These are phyloP conservation scores for Claviceps africana DNA, from an alignment of 2,329 filamentous ascomycete genomes.

Conservation along the genomic window DNA sequence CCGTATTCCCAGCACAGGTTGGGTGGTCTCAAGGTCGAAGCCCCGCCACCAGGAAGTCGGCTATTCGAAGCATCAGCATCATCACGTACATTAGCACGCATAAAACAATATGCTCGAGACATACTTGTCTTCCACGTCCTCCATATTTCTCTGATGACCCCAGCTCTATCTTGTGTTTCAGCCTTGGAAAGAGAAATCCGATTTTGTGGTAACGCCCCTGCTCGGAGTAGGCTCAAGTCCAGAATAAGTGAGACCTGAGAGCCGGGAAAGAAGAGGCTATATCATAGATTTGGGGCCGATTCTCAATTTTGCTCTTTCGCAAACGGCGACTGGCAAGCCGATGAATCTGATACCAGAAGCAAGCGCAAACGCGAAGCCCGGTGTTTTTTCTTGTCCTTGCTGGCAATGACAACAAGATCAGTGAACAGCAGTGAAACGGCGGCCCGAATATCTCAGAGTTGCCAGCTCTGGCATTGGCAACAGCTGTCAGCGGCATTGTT, in stretches of 20 bases:
- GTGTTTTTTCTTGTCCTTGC: too few relatives aligned
- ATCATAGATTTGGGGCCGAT: background rate
- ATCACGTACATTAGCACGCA: background rate
- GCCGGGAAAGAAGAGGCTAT: background rate
- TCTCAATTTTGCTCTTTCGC: background rate
- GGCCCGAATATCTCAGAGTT: too few relatives aligned
- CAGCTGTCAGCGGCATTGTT: too few relatives aligned
- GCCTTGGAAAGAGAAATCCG: background rate
- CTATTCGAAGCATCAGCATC: background rate
- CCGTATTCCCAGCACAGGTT: background rate
- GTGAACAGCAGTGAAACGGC: too few relatives aligned
- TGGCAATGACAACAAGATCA: background rate
- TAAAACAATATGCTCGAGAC: background rate
- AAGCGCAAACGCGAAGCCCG: background rate
- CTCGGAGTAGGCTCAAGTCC: background rate
- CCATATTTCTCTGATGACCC: background rate
- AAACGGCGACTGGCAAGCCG: background rate
- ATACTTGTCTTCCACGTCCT: background rate
- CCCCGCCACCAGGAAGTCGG: background rate
- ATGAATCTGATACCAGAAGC: background rate
- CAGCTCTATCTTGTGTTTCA: background rate
- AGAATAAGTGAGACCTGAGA: background rate
- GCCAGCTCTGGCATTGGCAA: too few relatives aligned
- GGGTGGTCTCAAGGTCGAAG: background rate
- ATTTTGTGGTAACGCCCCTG: background rate